These are phyloP conservation scores for Carex pumila DNA, from an alignment of 176 grass and related monocot genomes.

Conservation along the genomic window DNA sequence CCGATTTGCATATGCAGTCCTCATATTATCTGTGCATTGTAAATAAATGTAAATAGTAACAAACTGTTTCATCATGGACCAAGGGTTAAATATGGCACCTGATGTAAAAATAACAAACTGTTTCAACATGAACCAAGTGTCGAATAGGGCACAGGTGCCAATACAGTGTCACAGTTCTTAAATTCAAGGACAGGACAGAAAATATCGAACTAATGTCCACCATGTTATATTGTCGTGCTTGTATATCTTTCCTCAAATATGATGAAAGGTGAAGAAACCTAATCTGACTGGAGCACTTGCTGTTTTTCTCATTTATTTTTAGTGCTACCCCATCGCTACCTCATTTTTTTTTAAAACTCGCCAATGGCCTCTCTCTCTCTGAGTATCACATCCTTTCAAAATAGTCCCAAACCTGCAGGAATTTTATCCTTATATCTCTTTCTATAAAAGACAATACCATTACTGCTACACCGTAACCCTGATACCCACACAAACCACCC, in stretches of 20 bases:
- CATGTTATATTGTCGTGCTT: background rate
- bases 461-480: no score
- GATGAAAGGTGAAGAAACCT: background rate
- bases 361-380: no score
- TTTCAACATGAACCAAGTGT: background rate
- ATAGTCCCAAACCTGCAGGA: no score
- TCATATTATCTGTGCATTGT: background rate
- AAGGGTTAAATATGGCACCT: background rate
- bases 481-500: no score
- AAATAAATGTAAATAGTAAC: constrained; percentile 6
- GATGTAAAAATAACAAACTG: background rate
- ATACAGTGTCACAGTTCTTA: background rate
- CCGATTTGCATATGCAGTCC: background rate
- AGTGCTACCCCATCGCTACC: no score
- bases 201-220: background rate
- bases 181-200: background rate
- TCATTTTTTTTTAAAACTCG: no score
- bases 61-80: background rate
- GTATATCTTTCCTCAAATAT: background rate
- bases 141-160: background rate
- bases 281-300: background rate
- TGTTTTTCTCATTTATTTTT: no score
- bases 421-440: no score
- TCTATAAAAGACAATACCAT: no score
- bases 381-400: no score